Base-by-base conservation (phyloP, 345 rosid genomes). In the Euclidium syriacum region DNA sequence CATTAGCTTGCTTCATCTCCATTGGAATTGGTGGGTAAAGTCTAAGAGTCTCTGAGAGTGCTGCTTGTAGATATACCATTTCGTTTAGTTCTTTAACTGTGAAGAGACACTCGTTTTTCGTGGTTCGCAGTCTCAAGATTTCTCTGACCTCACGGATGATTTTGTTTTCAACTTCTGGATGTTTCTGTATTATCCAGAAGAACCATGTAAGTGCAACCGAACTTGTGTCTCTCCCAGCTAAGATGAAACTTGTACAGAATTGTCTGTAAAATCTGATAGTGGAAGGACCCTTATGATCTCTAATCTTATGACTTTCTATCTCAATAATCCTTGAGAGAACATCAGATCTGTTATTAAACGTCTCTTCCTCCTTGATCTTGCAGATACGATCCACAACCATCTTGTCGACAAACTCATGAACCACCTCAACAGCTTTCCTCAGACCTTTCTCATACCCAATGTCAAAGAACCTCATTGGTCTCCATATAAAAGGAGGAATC, bases 21-120 rank as follows among this genome's bases (percentile, higher is more conserved):
- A 77, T 79, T 30, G 78, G 85, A 0, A 87, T 85, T 0, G 95
- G 88, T 4, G 95, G 90, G 42, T 73, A 83, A 10, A 86, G 59
- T 43, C 89, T 76, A 76, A 86, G 39, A 8, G 77, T 59, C 48
- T 86, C 94, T 10, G 77, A 70, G 0, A 86, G 47, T 18, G 82
- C 70, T 7, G 94, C 89, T n/a, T 86, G 78, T 34, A 83, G 68
- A 24, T 72, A 80, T 7, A 71, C 75, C 83, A 83, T 73, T 24
- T 74, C 58, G 29, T 67, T 64, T 24, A 81, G 50, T 52, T 83
- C 74, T 39, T 59, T 68, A 23, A 64, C 80, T 7, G 79, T 74
- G 17, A 65, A 62, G 34, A 70, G 6, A 30, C 60, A 65, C 42
- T 70, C 53, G 15, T 42, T 46, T 52, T 36, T 14, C 52, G 57